Evolutionary conservation across 371 early-diverging fungal genomes (phyloP).

Genomic region (Saksenaea vasiformis): DNA sequence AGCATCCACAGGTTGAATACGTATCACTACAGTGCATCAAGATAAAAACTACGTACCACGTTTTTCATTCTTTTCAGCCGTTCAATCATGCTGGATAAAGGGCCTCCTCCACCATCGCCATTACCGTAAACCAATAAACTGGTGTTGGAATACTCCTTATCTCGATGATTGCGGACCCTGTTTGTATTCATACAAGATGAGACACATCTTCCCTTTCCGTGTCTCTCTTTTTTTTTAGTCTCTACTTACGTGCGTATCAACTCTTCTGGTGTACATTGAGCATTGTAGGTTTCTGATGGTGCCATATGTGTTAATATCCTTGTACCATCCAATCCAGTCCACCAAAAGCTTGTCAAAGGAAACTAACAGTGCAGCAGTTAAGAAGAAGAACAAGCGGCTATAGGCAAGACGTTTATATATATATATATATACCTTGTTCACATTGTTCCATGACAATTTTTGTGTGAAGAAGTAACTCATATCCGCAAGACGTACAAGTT

Average conservation of each 20-base stretch:
- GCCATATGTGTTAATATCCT: constrained; percentile 40
- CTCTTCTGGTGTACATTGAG: constrained; percentile 40
- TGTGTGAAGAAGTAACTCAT: constrained; percentile 94
- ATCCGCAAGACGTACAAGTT: constrained; percentile 76
- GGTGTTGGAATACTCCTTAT: constrained; percentile 79
- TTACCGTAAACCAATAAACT: constrained; percentile 89
- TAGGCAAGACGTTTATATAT: neutral
- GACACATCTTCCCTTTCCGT: neutral
- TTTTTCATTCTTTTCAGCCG: constrained; percentile 73
- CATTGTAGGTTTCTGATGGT: constrained; percentile 40
- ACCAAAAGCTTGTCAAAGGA: constrained; percentile 89
- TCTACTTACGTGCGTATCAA: constrained; percentile 20
- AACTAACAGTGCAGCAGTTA: constrained; percentile 48
- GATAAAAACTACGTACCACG: constrained; percentile 37
- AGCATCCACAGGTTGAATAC: neutral
- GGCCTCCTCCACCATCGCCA: constrained; percentile 98
- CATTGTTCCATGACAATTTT: constrained; percentile 95
- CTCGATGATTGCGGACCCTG: constrained; percentile 81
- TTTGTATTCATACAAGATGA: neutral
- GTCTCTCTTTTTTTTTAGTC: neutral
- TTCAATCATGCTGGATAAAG: constrained; percentile 81
- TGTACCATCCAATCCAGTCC: constrained; percentile 52
- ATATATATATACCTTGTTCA: constrained; percentile 89
- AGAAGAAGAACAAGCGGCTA: neutral
- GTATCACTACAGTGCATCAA: neutral